Percentiles rank a stretch among this genome's conserved stretches.
Conservation (phyloP, 139 green algal genomes). For the Coccomyxa sp. region DNA sequence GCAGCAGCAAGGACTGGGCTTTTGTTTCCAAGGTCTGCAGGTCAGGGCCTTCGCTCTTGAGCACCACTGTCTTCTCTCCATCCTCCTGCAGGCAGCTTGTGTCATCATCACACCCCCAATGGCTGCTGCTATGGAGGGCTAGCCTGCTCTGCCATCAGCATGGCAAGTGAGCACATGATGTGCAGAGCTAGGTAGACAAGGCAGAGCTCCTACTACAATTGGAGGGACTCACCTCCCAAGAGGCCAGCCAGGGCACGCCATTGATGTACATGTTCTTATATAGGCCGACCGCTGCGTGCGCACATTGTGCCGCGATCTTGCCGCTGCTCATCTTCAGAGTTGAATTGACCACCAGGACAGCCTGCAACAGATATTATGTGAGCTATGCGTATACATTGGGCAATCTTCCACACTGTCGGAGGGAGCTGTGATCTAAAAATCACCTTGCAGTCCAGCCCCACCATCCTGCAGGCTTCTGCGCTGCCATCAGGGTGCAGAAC, state of each 20-base stretch:
- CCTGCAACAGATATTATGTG: no score
- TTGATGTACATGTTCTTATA: constrained; percentile 1
- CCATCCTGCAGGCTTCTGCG: not conserved
- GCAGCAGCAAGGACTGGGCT: constrained; percentile 1
- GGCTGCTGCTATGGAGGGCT: not conserved
- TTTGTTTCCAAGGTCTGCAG: not conserved
- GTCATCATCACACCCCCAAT: not conserved
- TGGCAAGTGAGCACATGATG: no score
- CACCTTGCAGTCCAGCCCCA: not conserved
- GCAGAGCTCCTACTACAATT: not conserved
- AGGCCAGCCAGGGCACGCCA: constrained; percentile 11
- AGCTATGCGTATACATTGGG: no score
- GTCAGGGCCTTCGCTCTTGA: constrained; percentile 2
- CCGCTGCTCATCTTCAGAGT: constrained; percentile 14
- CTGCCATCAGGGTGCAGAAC: not conserved
- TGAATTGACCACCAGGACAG: constrained; percentile 16
- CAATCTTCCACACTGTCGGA: not conserved
- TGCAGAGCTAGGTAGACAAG: not conserved
- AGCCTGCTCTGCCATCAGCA: no score
- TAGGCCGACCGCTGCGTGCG: constrained; percentile 18
- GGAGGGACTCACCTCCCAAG: constrained; percentile 17
- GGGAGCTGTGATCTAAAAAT: not conserved
- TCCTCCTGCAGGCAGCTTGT: not conserved
- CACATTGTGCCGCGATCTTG: constrained; percentile 21
- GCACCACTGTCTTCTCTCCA: constrained; percentile 25